These are phyloP conservation scores for Hordeum marinum DNA, from an alignment of 176 grass and related monocot genomes.

Conservation along the genomic window DNA sequence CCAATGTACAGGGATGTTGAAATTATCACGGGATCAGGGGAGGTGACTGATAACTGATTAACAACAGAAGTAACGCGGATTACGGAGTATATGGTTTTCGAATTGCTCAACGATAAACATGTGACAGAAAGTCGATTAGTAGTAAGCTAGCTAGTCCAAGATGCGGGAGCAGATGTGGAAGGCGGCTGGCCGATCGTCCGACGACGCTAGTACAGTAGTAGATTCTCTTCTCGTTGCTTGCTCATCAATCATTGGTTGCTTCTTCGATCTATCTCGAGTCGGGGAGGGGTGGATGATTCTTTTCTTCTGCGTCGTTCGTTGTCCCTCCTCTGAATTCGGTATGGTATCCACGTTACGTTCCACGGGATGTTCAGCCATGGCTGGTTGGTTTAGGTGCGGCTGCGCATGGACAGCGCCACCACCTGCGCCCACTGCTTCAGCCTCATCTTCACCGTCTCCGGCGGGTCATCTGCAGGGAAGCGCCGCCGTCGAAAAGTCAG, in stretches of 20 bases:
- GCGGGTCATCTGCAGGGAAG: slow-evolving; percentile 44
- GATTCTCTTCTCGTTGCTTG: slow-evolving; percentile 19
- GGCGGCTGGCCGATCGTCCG: background rate
- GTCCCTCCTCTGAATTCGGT: background rate
- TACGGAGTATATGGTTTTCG: background rate
- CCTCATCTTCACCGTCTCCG: slow-evolving; percentile 74
- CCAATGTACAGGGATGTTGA: slow-evolving; percentile 11
- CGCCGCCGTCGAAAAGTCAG: background rate
- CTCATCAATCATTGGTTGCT: background rate
- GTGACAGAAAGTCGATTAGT: slow-evolving; percentile 8
- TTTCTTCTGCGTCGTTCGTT: background rate
- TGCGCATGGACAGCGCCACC: slow-evolving; percentile 65
- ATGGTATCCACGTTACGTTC: no score
- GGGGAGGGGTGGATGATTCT: background rate
- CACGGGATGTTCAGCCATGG: no score
- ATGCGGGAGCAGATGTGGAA: background rate
- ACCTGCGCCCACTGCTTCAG: slow-evolving; percentile 94
- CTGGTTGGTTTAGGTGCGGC: slow-evolving; percentile 27
- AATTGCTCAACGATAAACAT: background rate
- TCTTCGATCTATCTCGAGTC: background rate
- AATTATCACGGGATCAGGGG: background rate
- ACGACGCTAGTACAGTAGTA: background rate
- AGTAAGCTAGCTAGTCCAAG: background rate
- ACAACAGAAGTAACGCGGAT: background rate
- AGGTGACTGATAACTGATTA: background rate